A percentile compares a stretch with the other conserved stretches of the same genome.
Conservation (phyloP, 2,329 filamentous ascomycete genomes). For the Elsinoe australis region DNA sequence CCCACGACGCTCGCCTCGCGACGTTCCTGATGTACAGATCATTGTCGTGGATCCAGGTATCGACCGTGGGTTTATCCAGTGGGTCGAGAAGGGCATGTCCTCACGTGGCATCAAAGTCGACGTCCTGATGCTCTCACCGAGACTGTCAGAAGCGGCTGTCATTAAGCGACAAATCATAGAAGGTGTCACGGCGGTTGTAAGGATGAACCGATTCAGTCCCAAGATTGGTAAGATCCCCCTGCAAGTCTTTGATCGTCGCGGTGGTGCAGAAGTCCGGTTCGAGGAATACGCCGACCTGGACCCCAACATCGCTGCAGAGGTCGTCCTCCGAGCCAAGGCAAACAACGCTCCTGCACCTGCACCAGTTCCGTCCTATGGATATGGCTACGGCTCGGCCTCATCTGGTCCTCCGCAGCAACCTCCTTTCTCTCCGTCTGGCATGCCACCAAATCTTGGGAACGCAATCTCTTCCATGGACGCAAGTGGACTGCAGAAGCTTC, state of each 20-base stretch:
- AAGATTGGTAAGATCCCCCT: slow-evolving; percentile 65
- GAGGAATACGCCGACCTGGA: slow-evolving; percentile 83
- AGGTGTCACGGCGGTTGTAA: slow-evolving; percentile 77
- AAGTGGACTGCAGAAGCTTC: slow-evolving; percentile 60
- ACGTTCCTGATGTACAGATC: slow-evolving; percentile 85
- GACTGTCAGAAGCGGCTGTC: slow-evolving; percentile 69
- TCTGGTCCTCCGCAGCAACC: slow-evolving; percentile 14
- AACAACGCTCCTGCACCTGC: slow-evolving; percentile 33
- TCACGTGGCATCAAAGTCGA: slow-evolving; percentile 65
- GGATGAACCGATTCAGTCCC: slow-evolving; percentile 60
- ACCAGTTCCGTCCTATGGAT: slow-evolving; percentile 28
- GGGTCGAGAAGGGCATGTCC: slow-evolving; percentile 70
- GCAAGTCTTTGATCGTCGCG: slow-evolving; percentile 75
- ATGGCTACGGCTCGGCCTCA: slow-evolving; percentile 22
- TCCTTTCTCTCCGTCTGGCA: slow-evolving; percentile 3
- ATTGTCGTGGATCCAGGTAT: slow-evolving; percentile 67
- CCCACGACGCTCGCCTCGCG: slow-evolving; percentile 61
- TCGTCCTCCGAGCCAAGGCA: slow-evolving; percentile 65
- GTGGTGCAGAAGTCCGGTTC: slow-evolving; percentile 65
- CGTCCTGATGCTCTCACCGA: slow-evolving; percentile 69
- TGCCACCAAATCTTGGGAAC: slow-evolving; percentile 49
- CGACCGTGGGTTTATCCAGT: slow-evolving; percentile 69
- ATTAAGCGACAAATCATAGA: slow-evolving; percentile 79
- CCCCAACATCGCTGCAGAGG: slow-evolving; percentile 67
- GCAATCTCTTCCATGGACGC: slow-evolving; percentile 63